phyloP scores from a whole-genome alignment of 73 alveolate genomes.

The Uronychia binucleata region DNA sequence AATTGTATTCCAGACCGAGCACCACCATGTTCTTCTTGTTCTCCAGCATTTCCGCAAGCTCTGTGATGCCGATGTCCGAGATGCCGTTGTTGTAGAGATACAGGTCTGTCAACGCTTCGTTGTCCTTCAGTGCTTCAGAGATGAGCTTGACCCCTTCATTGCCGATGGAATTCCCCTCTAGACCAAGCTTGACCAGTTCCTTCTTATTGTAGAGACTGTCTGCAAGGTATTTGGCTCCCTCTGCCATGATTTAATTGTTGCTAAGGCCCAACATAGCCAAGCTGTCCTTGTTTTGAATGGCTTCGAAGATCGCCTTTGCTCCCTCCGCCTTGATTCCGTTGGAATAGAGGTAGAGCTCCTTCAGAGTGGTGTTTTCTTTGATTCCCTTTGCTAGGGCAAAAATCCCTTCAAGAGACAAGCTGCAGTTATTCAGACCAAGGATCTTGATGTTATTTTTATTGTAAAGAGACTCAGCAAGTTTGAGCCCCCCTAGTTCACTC shows the following conservation, averaged over 20 bases:
- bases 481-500: slow-evolving; percentile 27
- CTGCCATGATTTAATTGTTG: slow-evolving; percentile 48
- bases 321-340: slow-evolving; percentile 46
- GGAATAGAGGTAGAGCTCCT: slow-evolving; percentile 56
- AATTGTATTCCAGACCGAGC: slow-evolving; percentile 58
- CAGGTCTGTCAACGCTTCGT: slow-evolving; percentile 29
- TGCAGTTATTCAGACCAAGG: slow-evolving; percentile 60
- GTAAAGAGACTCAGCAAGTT: slow-evolving; percentile 15
- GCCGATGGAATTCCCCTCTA: slow-evolving; percentile 59
- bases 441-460: slow-evolving; percentile 37
- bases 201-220: slow-evolving; percentile 37
- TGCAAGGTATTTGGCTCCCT: slow-evolving; percentile 56
- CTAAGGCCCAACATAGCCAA: slow-evolving; percentile 47
- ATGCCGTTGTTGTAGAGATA: slow-evolving; percentile 52
- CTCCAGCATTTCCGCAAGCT: slow-evolving; percentile 23
- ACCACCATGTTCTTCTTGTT: slow-evolving; percentile 26
- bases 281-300: slow-evolving; percentile 25
- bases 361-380: slow-evolving; percentile 33
- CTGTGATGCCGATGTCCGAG: slow-evolving; percentile 27
- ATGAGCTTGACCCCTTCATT: slow-evolving; percentile 35
- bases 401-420: slow-evolving; percentile 20
- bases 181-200: slow-evolving; percentile 31
- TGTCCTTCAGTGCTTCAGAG: slow-evolving; percentile 32
- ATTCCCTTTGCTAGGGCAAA: slow-evolving; percentile 39
- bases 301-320: slow-evolving; percentile 16